These are phyloP conservation scores for Paraconiothyrium sp. DNA, from an alignment of 2,329 filamentous ascomycete species.

Conservation along the genomic window DNA sequence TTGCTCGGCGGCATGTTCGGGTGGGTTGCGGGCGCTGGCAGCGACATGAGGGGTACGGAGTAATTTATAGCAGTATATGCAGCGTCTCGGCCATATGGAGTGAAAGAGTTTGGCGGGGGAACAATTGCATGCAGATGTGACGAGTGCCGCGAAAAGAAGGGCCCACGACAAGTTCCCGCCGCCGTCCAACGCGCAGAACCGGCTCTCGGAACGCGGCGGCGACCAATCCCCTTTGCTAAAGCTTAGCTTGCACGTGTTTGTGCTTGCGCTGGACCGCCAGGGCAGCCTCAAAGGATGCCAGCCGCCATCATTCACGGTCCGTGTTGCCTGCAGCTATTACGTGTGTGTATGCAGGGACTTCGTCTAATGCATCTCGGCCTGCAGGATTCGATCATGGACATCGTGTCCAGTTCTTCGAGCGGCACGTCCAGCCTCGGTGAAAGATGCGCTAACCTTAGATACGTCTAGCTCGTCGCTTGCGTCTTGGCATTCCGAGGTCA, in stretches of 20 bases:
- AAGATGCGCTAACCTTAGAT: not conserved
- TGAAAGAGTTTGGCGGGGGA: constrained; percentile 12
- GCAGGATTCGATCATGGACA: not conserved
- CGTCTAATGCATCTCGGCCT: not conserved
- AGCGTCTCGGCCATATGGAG: constrained; percentile 21
- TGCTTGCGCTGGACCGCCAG: not conserved
- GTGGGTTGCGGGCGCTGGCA: constrained; percentile 48
- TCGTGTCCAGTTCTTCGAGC: not conserved
- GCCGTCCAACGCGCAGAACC: constrained; percentile 9
- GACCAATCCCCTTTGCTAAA: not conserved
- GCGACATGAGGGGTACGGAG: constrained; percentile 44
- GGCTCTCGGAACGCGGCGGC: constrained; percentile 12
- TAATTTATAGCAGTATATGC: constrained; percentile 31
- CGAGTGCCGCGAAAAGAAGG: constrained; percentile 13
- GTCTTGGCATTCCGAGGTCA: constrained; percentile 1
- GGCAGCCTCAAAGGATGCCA: not conserved
- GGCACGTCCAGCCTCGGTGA: not conserved
- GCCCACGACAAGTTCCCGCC: constrained; percentile 2
- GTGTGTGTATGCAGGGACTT: not conserved
- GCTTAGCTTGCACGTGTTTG: constrained; percentile 13
- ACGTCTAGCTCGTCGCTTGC: not conserved
- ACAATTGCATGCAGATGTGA: constrained; percentile 17
- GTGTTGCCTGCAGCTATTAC: not conserved
- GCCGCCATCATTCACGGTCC: too few relatives aligned
- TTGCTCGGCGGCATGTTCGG: constrained; percentile 50